These are phyloP conservation scores for Carex pumila DNA, from an alignment of 176 grass and related monocot genomes.

Conservation along the genomic window DNA sequence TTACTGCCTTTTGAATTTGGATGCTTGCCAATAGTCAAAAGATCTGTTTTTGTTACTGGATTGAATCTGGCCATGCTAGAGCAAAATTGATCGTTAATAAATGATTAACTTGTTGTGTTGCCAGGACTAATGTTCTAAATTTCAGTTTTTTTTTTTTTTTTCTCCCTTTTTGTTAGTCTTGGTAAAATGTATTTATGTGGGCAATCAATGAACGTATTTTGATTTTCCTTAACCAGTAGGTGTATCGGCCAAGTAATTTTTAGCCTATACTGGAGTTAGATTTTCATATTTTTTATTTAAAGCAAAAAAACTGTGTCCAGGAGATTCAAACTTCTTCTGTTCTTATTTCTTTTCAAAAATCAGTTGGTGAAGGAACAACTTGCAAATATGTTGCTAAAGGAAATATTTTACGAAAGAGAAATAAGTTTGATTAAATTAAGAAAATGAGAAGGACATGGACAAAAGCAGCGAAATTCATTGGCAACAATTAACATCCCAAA, in stretches of 20 bases:
- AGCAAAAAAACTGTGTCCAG: not conserved
- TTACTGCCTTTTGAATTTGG: not conserved
- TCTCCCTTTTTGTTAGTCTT: not conserved
- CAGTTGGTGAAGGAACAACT: not conserved
- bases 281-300: not conserved
- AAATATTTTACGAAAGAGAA: not conserved
- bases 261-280: not conserved
- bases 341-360: not conserved
- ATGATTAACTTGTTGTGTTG: not conserved
- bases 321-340: not conserved
- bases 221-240: too few species aligned
- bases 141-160: too few species aligned
- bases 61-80: conserved; percentile 25
- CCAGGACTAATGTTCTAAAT: not conserved
- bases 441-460: not conserved
- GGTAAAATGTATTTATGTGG: not conserved
- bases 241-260: too few species aligned
- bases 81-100: conserved; percentile 37
- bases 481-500: not conserved
- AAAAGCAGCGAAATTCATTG: not conserved
- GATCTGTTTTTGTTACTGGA: conserved; percentile 28
- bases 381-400: not conserved
- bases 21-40: conserved; percentile 24
- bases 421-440: not conserved
- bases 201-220: not conserved